Base-by-base conservation (phyloP, 2,329 filamentous ascomycete species). In the Rutstroemia sp. region DNA sequence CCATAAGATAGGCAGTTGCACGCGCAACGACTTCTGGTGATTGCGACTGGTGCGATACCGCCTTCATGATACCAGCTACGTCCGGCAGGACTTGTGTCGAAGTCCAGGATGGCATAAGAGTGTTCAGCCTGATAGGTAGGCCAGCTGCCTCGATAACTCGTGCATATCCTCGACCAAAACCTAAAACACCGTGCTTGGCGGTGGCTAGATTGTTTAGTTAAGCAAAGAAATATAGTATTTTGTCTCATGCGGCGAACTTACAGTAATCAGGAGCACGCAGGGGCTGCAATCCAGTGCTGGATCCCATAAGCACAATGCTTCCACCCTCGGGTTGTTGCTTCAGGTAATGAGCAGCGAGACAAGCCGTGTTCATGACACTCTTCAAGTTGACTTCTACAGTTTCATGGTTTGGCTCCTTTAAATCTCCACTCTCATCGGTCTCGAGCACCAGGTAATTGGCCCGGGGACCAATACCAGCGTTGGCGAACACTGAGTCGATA, bases 51-150 rank as follows among this genome's bases (percentile, higher is more conserved):
- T 74, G 68, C 0, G 73, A 71, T 5, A 75, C 66, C 9, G 61
- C 61, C n/a, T 70, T 68, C 59, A 78, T 67, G 17, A 75, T 19
- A 0, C 56, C 63, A 34, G 68, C 67, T 4, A 73, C 47, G 19
- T 64, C 61, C 0, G 77, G 73, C 1, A 81, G 65, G 0, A 82
- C 71, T 12, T 70, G 73, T 16, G 77, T 79, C 3, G 72, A 68
- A 0, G 81, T 82, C 79, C 79, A 83, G 30, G 72, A 76, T 1
- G 81, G 79, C 1, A 77, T 74, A 19, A 84, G 68, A 5, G 72
- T 75, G 69, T 84, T 84, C 51, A 84, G 65, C 14, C 81, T 76
- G 45, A 84, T 75, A 17, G 53, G 53, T 5, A 55, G 46, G 2
- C 21, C 21, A 2, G 53, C 53, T 6, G 61, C 62, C 12, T 64